Percentiles rank a stretch among this genome's conserved stretches.
phyloP scores from a whole-genome alignment of 2,329 filamentous ascomycete species.

The Tolypocladium ovalisporum region DNA sequence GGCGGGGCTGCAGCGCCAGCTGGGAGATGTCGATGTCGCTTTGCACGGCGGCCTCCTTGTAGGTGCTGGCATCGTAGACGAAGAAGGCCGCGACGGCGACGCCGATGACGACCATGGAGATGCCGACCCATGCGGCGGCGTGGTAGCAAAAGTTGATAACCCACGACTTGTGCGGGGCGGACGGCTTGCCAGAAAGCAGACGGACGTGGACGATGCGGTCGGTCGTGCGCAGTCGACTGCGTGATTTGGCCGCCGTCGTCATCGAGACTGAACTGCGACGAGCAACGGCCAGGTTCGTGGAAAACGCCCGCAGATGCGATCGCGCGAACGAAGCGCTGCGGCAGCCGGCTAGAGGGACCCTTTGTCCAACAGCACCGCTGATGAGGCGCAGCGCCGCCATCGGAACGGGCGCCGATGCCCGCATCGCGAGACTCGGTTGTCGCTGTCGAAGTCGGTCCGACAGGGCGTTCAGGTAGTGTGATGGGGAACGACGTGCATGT shows the following conservation, averaged over 20 bases:
- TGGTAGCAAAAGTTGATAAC: constrained; percentile 53
- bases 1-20: constrained; percentile 67
- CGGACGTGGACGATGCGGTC: not conserved
- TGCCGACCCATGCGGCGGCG: constrained; percentile 51
- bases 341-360: not conserved
- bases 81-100: constrained; percentile 74
- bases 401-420: not conserved
- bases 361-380: not conserved
- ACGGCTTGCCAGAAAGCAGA: constrained; percentile 39
- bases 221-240: not conserved
- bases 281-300: not conserved
- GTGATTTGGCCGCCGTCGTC: not conserved
- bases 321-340: not conserved
- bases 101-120: constrained; percentile 61
- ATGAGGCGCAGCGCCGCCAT: not conserved
- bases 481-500: not conserved
- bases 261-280: not conserved
- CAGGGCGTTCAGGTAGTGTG: not conserved
- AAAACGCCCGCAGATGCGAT: not conserved
- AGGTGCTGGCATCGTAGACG: constrained; percentile 85
- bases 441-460: not conserved
- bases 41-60: constrained; percentile 57
- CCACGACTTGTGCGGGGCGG: constrained; percentile 36
- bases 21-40: constrained; percentile 76
- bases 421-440: not conserved